Base-by-base conservation (phyloP, 148 eudicot genomes). In the Fagopyrum homotropicum region DNA sequence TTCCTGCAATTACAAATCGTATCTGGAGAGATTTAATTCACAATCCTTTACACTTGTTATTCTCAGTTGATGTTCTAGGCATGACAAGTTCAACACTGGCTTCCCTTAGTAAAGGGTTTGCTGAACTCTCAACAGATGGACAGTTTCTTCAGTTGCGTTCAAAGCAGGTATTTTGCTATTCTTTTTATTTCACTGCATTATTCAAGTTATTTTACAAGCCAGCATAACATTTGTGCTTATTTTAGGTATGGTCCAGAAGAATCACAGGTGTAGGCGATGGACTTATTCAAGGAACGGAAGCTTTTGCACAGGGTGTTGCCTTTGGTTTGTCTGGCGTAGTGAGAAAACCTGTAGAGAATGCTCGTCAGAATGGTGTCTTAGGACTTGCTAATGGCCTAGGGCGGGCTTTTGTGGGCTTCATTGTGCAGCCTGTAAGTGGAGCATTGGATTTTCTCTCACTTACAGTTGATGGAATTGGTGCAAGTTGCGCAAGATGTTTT, bases 341-440 rank as follows among this genome's bases (percentile, higher is more conserved):
- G 76, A 92, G 85, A 66, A 96, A 92, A 77, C 99, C 99, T 50
- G 84, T 96, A 81, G 98, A 90, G 78, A 96, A 94, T 88, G 98
- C 98, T 59, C 85, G 99, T 74, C 87, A 96, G 77, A 92, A 92
- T 86, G 99, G 99, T 54, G 82, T 96, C 77, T 75, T 96, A 78
- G 99, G 99, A 80, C 89, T 96, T 89, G 97, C 93, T 72, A 96
- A 96, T 87, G 99, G 99, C 45, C 84, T 96, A 11, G 99, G 99
- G 72, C 87, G 84, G 76, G 99, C 98, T 63, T 90, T 89, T 80
- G 80, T 96, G 49, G 99, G 99, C 75, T 83, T 92, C 59, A 79
- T 96, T 72, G 97, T 88, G 72, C 99, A 96, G 79, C 99, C 99
- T 68, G 86, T 96, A 75, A 96, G 99, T 88, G 99, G 99, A 40